Conservation (phyloP, 176 grass and related monocot genomes). For the Phoenix dactylifera region DNA sequence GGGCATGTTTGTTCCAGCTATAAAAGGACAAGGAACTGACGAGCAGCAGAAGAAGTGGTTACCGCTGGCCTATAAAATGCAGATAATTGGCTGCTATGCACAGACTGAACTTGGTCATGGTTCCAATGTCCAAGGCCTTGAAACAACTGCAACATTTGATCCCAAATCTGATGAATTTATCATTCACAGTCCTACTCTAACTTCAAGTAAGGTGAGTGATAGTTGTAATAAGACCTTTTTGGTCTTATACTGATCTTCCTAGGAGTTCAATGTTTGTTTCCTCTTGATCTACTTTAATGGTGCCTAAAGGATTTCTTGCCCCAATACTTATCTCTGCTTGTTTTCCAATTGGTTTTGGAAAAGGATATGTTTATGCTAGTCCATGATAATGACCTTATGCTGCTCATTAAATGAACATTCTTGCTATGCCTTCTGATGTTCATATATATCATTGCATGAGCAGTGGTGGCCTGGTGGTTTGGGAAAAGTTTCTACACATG, state of each 20-base stretch:
- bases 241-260: too few species aligned
- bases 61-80: slow-evolving; percentile 71
- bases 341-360: too few species aligned
- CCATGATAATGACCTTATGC: too few species aligned
- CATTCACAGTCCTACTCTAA: slow-evolving; percentile 91
- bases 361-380: too few species aligned
- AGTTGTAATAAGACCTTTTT: background rate
- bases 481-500: slow-evolving; percentile 95
- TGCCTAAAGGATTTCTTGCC: too few species aligned
- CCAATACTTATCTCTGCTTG: too few species aligned
- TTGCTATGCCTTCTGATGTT: too few species aligned
- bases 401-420: too few species aligned
- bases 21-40: slow-evolving; percentile 93
- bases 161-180: slow-evolving; percentile 80
- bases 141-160: slow-evolving; percentile 97
- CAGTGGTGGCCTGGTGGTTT: slow-evolving; percentile 99
- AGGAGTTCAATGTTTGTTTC: too few species aligned
- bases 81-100: slow-evolving; percentile 98
- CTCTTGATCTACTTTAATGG: too few species aligned
- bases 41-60: slow-evolving; percentile 97
- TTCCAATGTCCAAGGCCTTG: slow-evolving; percentile 96
- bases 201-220: slow-evolving; percentile 80
- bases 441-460: slow-evolving; percentile 4
- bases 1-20: slow-evolving; percentile 99
- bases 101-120: slow-evolving; percentile 98